Conservation (phyloP, 495 filamentous ascomycete species). For the Xylona heveae region DNA sequence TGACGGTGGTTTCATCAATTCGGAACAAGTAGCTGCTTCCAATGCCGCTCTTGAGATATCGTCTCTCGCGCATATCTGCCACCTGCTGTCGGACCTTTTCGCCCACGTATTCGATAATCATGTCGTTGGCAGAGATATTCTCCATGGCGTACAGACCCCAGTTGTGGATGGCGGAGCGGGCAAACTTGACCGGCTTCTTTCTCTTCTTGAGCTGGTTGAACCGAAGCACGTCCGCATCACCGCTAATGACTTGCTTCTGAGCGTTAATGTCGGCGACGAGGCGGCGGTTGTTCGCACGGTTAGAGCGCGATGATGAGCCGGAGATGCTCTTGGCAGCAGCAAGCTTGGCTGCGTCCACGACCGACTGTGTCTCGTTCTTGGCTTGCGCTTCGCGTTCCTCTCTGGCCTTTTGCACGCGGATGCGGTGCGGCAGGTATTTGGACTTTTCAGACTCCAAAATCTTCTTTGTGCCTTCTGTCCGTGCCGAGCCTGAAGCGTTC, state of each 20-base stretch:
- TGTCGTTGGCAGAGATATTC: constrained; percentile 90
- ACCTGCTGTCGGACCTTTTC: constrained; percentile 94
- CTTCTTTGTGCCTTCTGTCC: constrained; percentile 83
- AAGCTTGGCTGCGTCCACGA: constrained; percentile 47
- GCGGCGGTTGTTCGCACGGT: constrained; percentile 84
- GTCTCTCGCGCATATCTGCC: constrained; percentile 76
- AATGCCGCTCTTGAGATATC: constrained; percentile 89
- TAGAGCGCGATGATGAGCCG: constrained; percentile 63
- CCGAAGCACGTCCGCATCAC: constrained; percentile 69
- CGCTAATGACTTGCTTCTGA: constrained; percentile 69
- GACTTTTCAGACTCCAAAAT: constrained; percentile 94
- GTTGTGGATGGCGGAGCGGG: constrained; percentile 92
- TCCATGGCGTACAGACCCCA: constrained; percentile 97
- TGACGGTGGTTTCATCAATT: constrained; percentile 92
- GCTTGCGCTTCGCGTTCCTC: constrained; percentile 71
- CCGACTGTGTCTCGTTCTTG: constrained; percentile 41
- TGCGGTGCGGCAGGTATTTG: constrained; percentile 91
- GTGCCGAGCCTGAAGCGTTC: constrained; percentile 62
- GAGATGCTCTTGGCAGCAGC: constrained; percentile 59
- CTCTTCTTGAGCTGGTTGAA: constrained; percentile 99
- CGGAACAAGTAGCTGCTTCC: constrained; percentile 95
- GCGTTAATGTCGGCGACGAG: constrained; percentile 86
- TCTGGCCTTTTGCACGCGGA: constrained; percentile 76
- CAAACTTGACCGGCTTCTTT: constrained; percentile 97
- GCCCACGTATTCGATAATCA: constrained; percentile 99